Evolutionary conservation across 495 filamentous ascomycete genomes (phyloP).

Genomic region (Penicillium longicatenatum): DNA sequence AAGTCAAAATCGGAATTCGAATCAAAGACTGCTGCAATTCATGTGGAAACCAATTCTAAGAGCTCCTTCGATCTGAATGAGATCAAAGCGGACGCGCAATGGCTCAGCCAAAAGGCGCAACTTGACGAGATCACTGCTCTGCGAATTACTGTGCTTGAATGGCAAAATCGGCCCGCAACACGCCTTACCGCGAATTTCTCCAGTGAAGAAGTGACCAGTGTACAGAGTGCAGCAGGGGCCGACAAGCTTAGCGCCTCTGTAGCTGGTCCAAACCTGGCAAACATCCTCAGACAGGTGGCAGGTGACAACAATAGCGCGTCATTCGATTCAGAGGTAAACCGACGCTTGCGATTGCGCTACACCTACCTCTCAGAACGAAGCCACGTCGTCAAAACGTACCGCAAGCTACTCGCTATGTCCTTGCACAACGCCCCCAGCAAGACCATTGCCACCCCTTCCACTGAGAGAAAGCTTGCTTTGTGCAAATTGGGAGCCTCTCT

Average conservation of each 20-base stretch:
- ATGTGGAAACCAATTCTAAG: conserved; percentile 70
- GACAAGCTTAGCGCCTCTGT: conserved; percentile 55
- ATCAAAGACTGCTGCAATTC: conserved; percentile 87
- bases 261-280: conserved; percentile 44
- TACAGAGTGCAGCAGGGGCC: conserved; percentile 65
- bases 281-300: conserved; percentile 35
- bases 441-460: not conserved
- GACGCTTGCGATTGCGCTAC: conserved; percentile 63
- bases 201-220: conserved; percentile 65
- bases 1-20: conserved; percentile 75
- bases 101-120: conserved; percentile 73
- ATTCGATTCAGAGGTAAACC: conserved; percentile 58
- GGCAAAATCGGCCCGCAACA: conserved; percentile 68
- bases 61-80: conserved; percentile 72
- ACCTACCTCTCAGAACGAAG: conserved; percentile 70
- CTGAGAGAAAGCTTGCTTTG: conserved; percentile 26
- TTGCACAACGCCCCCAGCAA: conserved; percentile 25
- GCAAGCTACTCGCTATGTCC: conserved; percentile 47
- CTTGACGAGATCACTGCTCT: conserved; percentile 85
- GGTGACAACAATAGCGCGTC: conserved; percentile 51
- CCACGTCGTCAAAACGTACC: conserved; percentile 44
- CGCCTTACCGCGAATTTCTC: conserved; percentile 68
- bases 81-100: conserved; percentile 82
- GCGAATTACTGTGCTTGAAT: conserved; percentile 78
- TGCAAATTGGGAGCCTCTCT: conserved; percentile 33